Evolutionary conservation across 1,139 yeast species (phyloP).

Genomic region (Geotrichum cucujoidarum): DNA sequence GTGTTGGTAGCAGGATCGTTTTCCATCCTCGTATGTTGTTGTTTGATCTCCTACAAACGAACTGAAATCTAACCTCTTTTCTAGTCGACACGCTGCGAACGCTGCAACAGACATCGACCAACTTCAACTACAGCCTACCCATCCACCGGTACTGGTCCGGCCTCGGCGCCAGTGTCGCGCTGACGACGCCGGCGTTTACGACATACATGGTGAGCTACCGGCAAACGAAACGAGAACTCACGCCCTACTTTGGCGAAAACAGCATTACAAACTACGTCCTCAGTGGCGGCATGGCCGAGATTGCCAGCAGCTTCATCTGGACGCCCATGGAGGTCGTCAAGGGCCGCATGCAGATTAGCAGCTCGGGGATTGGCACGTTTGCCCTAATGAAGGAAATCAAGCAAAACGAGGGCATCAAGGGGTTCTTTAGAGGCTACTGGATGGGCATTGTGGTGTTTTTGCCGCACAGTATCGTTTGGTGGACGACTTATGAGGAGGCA

Average conservation of each 20-base stretch:
- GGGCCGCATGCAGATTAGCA: slow-evolving; percentile 41
- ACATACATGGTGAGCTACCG: slow-evolving; percentile 42
- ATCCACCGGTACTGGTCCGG: slow-evolving; percentile 42
- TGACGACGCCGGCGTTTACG: slow-evolving; percentile 44
- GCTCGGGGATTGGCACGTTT: slow-evolving; percentile 24
- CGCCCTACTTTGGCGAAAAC: slow-evolving; percentile 39
- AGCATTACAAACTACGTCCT: slow-evolving; percentile 37
- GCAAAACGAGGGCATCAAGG: slow-evolving; percentile 37
- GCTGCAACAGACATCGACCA: slow-evolving; percentile 40
- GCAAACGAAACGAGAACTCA: slow-evolving; percentile 37
- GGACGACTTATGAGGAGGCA: slow-evolving; percentile 37
- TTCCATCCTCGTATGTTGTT: slow-evolving; percentile 36
- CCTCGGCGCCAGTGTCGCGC: slow-evolving; percentile 37
- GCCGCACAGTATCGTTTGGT: slow-evolving; percentile 42
- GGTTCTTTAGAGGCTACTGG: slow-evolving; percentile 44
- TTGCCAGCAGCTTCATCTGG: slow-evolving; percentile 42
- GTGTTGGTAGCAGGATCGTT: slow-evolving; percentile 36
- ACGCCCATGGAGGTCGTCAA: slow-evolving; percentile 45
- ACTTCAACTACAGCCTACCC: slow-evolving; percentile 36
- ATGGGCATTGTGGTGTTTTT: slow-evolving; percentile 41
- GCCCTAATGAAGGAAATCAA: slow-evolving; percentile 31
- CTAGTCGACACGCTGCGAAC: slow-evolving; percentile 40
- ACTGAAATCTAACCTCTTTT: not conserved
- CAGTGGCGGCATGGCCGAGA: slow-evolving; percentile 40
- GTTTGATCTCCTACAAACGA: not conserved